Base-by-base conservation (phyloP, 1,139 yeast genomes). In the Tardiomyces digboiensis region DNA sequence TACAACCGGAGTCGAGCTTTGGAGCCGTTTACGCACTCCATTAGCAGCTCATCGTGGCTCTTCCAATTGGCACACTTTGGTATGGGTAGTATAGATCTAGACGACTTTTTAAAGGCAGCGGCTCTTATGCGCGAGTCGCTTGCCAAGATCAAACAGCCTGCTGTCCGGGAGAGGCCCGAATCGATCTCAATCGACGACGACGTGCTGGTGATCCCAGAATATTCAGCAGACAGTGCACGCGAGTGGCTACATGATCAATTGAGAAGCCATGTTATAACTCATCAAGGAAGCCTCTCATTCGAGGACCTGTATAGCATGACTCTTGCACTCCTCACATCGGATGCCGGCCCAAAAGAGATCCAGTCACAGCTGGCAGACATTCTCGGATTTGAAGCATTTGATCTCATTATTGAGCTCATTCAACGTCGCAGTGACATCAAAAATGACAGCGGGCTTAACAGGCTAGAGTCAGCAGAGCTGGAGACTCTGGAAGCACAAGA, bases 341-440 rank as follows among this genome's bases (percentile, higher is more conserved):
- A 70, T 29, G 58, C 64, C 7, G 58, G 71, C 33, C 87, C 80
- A 44, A 83, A 79, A 42, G 83, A 78, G 41, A 61, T 81, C 12
- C 91, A 84, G 54, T 77, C 82, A 7, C 60, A 72, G 1, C 64
- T 91, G 36, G 80, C 86, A 50, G 96, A 88, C 57, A 71, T 85
- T 8, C 63, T 91, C 3, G 97, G 98, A 0, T 83, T 80, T 54
- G 96, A 87, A 33, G 83, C 87, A 56, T 74, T 91, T 49, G 95
- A 87, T 44, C 63, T 88, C 43, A 83, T 88, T 8, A 71, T 88
- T 1, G 76, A 74, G 43, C 65, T 91, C 14, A 61, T 89, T 2
- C 78, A 77, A 47, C 68, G 79, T 44, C 74, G 78, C 52, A 55
- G 58, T 0, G 60, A 58, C 18, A 52, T 71, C 4, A 26, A 26